A percentile compares a stretch with the other conserved stretches of the same genome.
phyloP scores from a whole-genome alignment of 345 rosid species.

The Anacardium occidentale region DNA sequence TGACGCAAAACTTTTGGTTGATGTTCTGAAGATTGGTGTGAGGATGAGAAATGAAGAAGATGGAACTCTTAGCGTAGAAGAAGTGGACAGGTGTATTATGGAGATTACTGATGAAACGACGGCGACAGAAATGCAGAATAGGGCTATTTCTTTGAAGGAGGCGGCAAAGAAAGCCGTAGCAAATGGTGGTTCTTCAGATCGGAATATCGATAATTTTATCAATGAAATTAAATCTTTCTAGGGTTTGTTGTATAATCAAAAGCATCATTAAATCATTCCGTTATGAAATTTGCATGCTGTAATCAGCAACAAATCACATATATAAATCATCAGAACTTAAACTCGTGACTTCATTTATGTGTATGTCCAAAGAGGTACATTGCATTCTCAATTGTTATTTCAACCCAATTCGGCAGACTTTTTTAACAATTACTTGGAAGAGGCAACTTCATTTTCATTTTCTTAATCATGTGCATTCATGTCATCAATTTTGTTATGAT shows the following conservation, averaged over 20 bases:
- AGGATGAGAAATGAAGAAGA: conserved; percentile 34
- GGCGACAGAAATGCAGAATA: conserved; percentile 37
- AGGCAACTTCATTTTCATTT: no score
- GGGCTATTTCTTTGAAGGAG: conserved; percentile 36
- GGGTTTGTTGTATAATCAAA: neutral
- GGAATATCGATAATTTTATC: conserved; percentile 39
- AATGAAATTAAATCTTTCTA: conserved; percentile 24
- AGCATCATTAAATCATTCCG: neutral
- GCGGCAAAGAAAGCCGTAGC: conserved; percentile 37
- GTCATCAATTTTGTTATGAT: no score
- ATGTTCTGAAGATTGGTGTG: conserved; percentile 46
- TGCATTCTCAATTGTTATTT: no score
- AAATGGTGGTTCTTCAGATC: conserved; percentile 43
- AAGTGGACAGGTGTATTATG: conserved; percentile 46
- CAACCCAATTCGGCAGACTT: no score
- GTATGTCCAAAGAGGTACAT: no score
- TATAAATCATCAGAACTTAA: no score
- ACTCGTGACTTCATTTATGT: no score
- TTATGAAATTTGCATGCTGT: no score
- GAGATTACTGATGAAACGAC: conserved; percentile 34
- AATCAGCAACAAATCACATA: no score
- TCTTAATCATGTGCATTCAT: no score
- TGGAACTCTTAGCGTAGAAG: conserved; percentile 26
- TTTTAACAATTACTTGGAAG: no score
- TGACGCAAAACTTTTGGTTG: conserved; percentile 41